Conservation (phyloP, 352 stramenopile species). For the Pythium oligandrum region DNA sequence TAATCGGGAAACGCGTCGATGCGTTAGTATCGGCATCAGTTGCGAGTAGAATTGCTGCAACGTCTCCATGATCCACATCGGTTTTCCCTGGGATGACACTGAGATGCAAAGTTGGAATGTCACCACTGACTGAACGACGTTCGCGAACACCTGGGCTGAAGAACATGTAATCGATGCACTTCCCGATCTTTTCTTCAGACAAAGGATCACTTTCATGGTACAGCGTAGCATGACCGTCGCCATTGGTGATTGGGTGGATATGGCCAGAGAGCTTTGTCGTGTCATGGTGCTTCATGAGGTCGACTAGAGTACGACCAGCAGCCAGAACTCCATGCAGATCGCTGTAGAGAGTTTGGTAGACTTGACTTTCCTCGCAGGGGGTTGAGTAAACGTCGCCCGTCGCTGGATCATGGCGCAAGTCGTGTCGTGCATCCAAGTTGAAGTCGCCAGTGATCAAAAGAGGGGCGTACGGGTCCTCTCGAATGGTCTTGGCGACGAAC, state of each 20-base stretch:
- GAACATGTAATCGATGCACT: slow-evolving; percentile 88
- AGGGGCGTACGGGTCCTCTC: slow-evolving; percentile 42
- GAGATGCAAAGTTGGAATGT: slow-evolving; percentile 37
- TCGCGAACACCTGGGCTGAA: slow-evolving; percentile 43
- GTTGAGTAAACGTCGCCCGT: slow-evolving; percentile 21
- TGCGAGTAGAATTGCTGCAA: slow-evolving; percentile 23
- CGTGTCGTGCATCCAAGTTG: slow-evolving; percentile 73
- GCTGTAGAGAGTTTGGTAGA: slow-evolving; percentile 53
- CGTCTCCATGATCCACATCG: slow-evolving; percentile 50
- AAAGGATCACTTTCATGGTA: slow-evolving; percentile 40
- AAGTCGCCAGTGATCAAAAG: slow-evolving; percentile 77
- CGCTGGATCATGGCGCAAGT: slow-evolving; percentile 41
- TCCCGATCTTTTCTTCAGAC: slow-evolving; percentile 53
- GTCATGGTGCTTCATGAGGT: slow-evolving; percentile 71
- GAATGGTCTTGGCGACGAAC: slow-evolving; percentile 51
- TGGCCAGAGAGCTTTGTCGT: slow-evolving; percentile 39
- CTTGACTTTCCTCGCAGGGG: slow-evolving; percentile 46
- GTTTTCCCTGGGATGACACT: slow-evolving; percentile 37
- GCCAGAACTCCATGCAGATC: slow-evolving; percentile 42
- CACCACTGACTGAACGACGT: slow-evolving; percentile 12
- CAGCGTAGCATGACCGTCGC: slow-evolving; percentile 65
- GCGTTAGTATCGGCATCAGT: slow-evolving; percentile 4
- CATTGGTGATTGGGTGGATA: slow-evolving; percentile 74
- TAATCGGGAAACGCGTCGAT: slow-evolving; percentile 42
- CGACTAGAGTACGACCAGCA: slow-evolving; percentile 30